Conservation (phyloP, 306 rosid genomes). For the Echinosophora koreensis region DNA sequence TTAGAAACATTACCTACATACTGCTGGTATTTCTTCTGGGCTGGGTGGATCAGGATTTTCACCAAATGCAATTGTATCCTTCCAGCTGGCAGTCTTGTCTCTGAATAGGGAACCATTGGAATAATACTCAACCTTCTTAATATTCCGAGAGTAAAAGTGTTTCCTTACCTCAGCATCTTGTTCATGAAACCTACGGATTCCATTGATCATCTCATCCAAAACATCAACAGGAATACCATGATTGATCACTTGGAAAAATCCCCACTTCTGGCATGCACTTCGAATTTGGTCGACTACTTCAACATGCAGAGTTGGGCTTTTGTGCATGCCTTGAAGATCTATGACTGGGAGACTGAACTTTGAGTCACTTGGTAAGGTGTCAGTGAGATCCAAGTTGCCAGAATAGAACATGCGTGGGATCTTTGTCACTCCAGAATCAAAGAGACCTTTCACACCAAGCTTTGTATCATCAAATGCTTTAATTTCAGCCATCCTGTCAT, state of each 20-base stretch:
- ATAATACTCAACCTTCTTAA: too few species aligned
- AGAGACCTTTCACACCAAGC: conserved; percentile 37
- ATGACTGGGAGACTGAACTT: background rate
- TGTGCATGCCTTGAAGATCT: background rate
- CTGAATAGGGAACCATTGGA: background rate
- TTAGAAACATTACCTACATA: background rate
- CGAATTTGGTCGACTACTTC: background rate
- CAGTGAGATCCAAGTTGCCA: too few species aligned
- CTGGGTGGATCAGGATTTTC: background rate
- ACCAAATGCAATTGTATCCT: background rate
- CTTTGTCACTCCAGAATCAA: conserved; percentile 42
- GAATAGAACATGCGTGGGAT: conserved; percentile 11
- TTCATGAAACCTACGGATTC: background rate
- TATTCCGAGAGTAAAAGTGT: background rate
- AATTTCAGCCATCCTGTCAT: conserved; percentile 22
- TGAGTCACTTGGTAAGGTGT: background rate
- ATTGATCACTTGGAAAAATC: conserved; percentile 3
- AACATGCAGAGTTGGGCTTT: background rate
- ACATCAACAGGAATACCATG: background rate
- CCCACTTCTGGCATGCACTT: background rate
- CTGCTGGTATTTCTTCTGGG: background rate
- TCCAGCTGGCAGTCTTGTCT: background rate
- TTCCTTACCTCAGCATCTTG: background rate
- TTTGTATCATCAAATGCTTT: conserved; percentile 38
- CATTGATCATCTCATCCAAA: conserved; percentile 1